These are phyloP conservation scores for Ustilago nuda DNA, from an alignment of 1,284 basidiomycete species.

Conservation along the genomic window DNA sequence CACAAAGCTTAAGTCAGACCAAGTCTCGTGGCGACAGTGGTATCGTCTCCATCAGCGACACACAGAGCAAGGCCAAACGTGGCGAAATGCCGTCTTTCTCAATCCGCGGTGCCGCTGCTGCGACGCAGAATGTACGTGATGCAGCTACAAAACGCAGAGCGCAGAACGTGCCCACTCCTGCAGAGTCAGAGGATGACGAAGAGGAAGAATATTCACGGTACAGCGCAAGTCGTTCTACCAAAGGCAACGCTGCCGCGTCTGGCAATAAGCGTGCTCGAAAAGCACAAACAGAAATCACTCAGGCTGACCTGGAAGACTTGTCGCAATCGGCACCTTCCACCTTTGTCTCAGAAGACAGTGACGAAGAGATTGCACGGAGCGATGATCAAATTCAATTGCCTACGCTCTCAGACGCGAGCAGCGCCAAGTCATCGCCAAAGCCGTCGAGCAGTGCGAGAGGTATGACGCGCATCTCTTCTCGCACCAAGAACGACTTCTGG, in stretches of 20 bases:
- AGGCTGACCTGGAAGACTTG: slow-evolving; percentile 43
- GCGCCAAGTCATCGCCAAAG: slow-evolving; percentile 28
- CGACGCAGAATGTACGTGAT: slow-evolving; percentile 5
- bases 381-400: slow-evolving; percentile 37
- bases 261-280: slow-evolving; percentile 24
- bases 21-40: slow-evolving; percentile 26
- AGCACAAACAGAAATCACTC: slow-evolving; percentile 25
- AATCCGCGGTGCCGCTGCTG: slow-evolving; percentile 35
- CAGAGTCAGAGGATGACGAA: slow-evolving; percentile 2
- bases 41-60: slow-evolving; percentile 34
- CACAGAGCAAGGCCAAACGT: slow-evolving; percentile 13
- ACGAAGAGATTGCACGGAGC: slow-evolving; percentile 24
- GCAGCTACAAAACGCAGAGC: slow-evolving; percentile 20
- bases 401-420: slow-evolving; percentile 26
- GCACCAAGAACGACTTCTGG: slow-evolving; percentile 51
- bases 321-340: slow-evolving; percentile 47
- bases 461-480: slow-evolving; percentile 36
- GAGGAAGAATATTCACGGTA: slow-evolving; percentile 48
- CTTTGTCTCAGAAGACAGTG: slow-evolving; percentile 43
- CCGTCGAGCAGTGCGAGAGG: slow-evolving; percentile 14
- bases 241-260: slow-evolving; percentile 6
- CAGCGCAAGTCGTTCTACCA: slow-evolving; percentile 30
- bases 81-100: slow-evolving; percentile 27
- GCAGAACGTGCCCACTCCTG: neutral
- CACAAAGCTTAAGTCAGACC: slow-evolving; percentile 3